Evolutionary conservation across 331 rosid genomes (phyloP), one percentile per base, ranked within the genome.

Genomic region (Acacia pycnantha): DNA sequence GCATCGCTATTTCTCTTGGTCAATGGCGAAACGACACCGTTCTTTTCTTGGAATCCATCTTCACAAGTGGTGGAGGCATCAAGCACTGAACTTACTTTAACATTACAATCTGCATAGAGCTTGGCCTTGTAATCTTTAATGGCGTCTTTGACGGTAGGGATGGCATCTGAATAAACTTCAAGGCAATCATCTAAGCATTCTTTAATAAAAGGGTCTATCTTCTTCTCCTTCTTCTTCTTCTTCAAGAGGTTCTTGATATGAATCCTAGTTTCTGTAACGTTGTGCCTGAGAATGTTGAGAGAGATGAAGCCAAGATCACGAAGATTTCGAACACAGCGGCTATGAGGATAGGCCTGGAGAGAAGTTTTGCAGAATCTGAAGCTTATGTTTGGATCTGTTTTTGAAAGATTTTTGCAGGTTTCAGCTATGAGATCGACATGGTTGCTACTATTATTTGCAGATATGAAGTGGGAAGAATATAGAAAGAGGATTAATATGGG

Each of bases 21-120:
- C 37, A 95, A 70, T 3, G 93, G 94, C 64, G 94, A 93, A 78
- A 76, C 77, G 33, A 62, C 76, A 22, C 77, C 77, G 0, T 67
- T 19, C 21, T 54, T 83, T 44, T 91, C 90, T 56, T 77, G 44
- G 80, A 95, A 95, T 24, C 97, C 97, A 81, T 95, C 98, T 76
- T 93, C 97, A 40, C 98, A 95, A 2, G 97, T 95, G 0, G 90
- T 77, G 1, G 90, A 67, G 37, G 91, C 90, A 64, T 90, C 97
- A 64, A 84, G 33, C 9, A 90, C 87, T 0, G 92, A 89, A n/a
- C 95, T 90, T 56, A 90, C 35, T 11, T 80, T 80, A 7, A 91
- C 53, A 16, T 90, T 90, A 37, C 81, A 91, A 24, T 87, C 91
- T 0, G 4, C 83, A 66, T 90, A 91, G 11, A 73, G 89, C 77